These are phyloP conservation scores for Hyphopichia khmerensis DNA, from an alignment of 1,139 yeast genomes.

Conservation along the genomic window DNA sequence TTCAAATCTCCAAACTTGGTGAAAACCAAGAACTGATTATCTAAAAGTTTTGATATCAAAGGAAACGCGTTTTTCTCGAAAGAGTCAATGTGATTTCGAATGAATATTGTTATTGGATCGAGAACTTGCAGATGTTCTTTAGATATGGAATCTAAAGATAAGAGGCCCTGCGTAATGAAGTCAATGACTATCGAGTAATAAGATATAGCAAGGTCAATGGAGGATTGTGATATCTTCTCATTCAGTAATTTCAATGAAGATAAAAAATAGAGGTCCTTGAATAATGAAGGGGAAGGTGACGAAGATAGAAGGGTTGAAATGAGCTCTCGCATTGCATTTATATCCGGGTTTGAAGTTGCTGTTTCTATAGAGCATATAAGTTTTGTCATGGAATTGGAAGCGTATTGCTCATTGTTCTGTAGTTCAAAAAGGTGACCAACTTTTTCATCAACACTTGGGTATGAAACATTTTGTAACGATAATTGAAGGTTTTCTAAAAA, in stretches of 20 bases:
- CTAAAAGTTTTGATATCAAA: background rate
- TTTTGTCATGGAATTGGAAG: background rate
- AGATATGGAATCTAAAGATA: background rate
- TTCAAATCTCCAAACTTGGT: slow-evolving; percentile 21
- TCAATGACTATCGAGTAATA: background rate
- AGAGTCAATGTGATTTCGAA: background rate
- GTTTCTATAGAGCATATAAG: background rate
- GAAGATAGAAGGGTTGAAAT: background rate
- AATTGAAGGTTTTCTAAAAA: slow-evolving; percentile 1
- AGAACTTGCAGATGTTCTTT: background rate
- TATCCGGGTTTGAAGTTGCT: background rate
- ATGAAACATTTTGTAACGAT: background rate
- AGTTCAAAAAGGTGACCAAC: background rate
- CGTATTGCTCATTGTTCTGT: background rate
- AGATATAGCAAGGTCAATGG: background rate
- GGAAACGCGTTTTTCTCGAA: background rate
- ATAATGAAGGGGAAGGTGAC: background rate
- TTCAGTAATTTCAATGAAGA: background rate
- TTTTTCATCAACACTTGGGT: background rate
- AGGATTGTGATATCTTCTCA: background rate
- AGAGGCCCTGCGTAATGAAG: background rate
- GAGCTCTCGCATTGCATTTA: background rate
- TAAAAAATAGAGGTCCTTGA: background rate
- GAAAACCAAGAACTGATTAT: slow-evolving; percentile 1
- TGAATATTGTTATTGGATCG: background rate